These are phyloP conservation scores for Aciculoconidium aculeatum DNA, from an alignment of 805 yeast species.

Conservation along the genomic window DNA sequence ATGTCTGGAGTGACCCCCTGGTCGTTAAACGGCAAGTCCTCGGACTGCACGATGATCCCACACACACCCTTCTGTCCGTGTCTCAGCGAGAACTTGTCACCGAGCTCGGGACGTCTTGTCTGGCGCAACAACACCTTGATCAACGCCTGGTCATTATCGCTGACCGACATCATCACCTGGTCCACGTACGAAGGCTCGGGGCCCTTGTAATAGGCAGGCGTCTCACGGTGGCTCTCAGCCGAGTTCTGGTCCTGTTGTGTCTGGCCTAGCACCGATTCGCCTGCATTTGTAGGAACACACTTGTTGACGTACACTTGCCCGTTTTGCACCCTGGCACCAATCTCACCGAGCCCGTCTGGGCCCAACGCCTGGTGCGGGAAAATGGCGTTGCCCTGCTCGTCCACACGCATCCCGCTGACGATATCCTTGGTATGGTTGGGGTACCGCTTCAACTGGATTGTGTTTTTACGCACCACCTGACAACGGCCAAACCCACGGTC, in stretches of 20 bases:
- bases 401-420: slow-evolving; percentile 85
- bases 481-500: slow-evolving; percentile 98
- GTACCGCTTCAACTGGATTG: slow-evolving; percentile 83
- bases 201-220: slow-evolving; percentile 87
- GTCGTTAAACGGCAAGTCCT: slow-evolving; percentile 93
- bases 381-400: slow-evolving; percentile 73
- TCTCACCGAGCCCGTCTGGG: slow-evolving; percentile 95
- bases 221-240: slow-evolving; percentile 70
- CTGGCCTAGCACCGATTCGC: slow-evolving; percentile 52
- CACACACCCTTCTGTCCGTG: slow-evolving; percentile 99
- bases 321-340: slow-evolving; percentile 82
- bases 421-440: slow-evolving; percentile 92
- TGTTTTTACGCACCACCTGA: slow-evolving; percentile 89
- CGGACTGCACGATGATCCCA: slow-evolving; percentile 96
- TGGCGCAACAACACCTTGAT: slow-evolving; percentile 90
- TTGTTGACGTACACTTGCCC: slow-evolving; percentile 95
- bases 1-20: slow-evolving; percentile 91
- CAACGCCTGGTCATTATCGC: slow-evolving; percentile 91
- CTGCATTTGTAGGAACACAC: slow-evolving; percentile 82
- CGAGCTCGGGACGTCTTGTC: slow-evolving; percentile 94
- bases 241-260: slow-evolving; percentile 24
- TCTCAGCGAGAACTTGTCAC: slow-evolving; percentile 95
- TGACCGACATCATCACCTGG: slow-evolving; percentile 95
- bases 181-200: slow-evolving; percentile 96
- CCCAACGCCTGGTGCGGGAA: slow-evolving; percentile 85